A percentile compares a stretch with the other conserved stretches of the same genome.
Conservation (phyloP, 352 stramenopile species). For the Sclerospora graminicola region DNA sequence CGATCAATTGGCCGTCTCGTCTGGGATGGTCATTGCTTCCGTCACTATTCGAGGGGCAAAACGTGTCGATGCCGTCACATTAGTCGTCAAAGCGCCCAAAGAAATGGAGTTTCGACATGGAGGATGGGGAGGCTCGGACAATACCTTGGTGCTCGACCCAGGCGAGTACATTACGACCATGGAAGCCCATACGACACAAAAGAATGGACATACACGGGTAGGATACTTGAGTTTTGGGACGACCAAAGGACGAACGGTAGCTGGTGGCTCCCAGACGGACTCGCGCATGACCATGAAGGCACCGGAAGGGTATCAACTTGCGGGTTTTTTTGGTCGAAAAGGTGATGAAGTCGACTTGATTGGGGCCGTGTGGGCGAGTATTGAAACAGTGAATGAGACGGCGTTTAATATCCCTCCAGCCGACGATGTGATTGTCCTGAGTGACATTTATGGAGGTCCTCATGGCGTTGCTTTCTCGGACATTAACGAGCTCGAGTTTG, state of each 20-base stretch:
- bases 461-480: slow-evolving; percentile 16
- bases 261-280: background rate
- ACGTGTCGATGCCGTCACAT: background rate
- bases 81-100: slow-evolving; percentile 1
- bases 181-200: slow-evolving; percentile 1
- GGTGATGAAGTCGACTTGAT: slow-evolving; percentile 3
- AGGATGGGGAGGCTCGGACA: background rate
- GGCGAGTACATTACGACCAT: slow-evolving; percentile 3
- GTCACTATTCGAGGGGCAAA: slow-evolving; percentile 1
- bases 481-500: slow-evolving; percentile 14
- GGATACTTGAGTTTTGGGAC: slow-evolving; percentile 1
- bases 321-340: slow-evolving; percentile 4
- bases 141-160: slow-evolving; percentile 1
- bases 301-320: slow-evolving; percentile 2
- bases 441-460: slow-evolving; percentile 12
- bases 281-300: background rate
- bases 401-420: slow-evolving; percentile 1
- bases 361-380: slow-evolving; percentile 13
- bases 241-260: background rate
- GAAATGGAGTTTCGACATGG: slow-evolving; percentile 4
- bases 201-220: background rate
- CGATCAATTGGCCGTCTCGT: background rate
- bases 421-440: too few relatives aligned
- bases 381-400: slow-evolving; percentile 13
- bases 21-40: slow-evolving; percentile 1